Conservation (phyloP, 305 asterid species). For the Rubia balearica region DNA sequence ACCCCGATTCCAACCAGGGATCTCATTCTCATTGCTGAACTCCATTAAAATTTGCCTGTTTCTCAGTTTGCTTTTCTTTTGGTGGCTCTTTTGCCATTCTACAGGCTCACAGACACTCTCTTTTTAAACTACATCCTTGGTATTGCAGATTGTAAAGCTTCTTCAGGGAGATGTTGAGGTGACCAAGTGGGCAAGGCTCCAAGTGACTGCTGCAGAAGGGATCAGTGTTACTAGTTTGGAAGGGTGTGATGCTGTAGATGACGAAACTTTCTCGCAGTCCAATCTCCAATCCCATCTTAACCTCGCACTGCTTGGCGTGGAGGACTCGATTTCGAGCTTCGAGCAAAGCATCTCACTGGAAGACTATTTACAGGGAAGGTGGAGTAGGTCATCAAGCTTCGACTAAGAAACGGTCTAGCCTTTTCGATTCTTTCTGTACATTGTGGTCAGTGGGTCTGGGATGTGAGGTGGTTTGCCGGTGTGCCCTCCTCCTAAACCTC, state of each 20-base stretch:
- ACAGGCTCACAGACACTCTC: background rate
- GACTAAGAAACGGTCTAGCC: conserved; percentile 32
- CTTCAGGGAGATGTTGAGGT: conserved; percentile 69
- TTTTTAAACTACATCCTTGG: background rate
- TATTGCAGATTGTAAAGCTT: conserved; percentile 61
- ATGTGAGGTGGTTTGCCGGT: conserved; percentile 75
- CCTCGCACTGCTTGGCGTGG: conserved; percentile 82
- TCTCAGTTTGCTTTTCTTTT: background rate
- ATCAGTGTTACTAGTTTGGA: conserved; percentile 30
- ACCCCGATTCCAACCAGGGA: background rate
- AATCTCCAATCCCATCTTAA: conserved; percentile 70
- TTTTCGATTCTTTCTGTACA: conserved; percentile 21
- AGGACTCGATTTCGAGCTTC: conserved; percentile 73
- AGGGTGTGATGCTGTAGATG: conserved; percentile 50
- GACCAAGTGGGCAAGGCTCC: conserved; percentile 63
- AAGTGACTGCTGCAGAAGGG: conserved; percentile 51
- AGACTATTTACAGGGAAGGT: conserved; percentile 70
- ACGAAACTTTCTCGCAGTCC: conserved; percentile 50
- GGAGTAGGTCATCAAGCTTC: conserved; percentile 89
- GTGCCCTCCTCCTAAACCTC: conserved; percentile 91
- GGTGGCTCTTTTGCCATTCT: background rate
- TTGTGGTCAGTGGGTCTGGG: conserved; percentile 38
- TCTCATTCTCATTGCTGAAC: background rate
- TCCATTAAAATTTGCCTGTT: background rate
- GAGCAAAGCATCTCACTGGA: conserved; percentile 67